Conservation (phyloP, 805 yeast species). For the Yueomyces sp. region DNA sequence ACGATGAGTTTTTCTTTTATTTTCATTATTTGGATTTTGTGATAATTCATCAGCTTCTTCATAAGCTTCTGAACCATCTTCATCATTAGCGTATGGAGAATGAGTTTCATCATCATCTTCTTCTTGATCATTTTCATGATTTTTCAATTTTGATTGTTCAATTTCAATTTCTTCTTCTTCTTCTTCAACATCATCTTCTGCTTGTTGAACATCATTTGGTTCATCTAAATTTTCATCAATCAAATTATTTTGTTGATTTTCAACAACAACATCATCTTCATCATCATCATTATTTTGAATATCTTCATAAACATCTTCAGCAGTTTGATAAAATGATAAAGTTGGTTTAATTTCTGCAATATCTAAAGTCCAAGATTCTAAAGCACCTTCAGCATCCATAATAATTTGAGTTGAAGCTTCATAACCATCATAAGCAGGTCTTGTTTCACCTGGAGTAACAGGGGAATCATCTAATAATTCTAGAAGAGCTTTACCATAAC, state of each 20-base stretch:
- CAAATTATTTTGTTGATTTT: conserved; percentile 10
- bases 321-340: conserved; percentile 67
- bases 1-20: not conserved
- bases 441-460: conserved; percentile 97
- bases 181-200: conserved; percentile 1
- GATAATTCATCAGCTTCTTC: conserved; percentile 1
- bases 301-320: conserved; percentile 47
- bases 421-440: conserved; percentile 96
- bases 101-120: conserved; percentile 6
- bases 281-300: conserved; percentile 31
- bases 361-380: conserved; percentile 94
- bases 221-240: conserved; percentile 4
- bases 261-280: conserved; percentile 27
- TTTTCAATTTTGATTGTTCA: conserved; percentile 22
- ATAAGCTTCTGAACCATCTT: conserved; percentile 1
- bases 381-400: conserved; percentile 90
- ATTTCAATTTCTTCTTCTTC: conserved; percentile 6
- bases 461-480: conserved; percentile 94
- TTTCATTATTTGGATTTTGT: not conserved
- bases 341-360: conserved; percentile 91
- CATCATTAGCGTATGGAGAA: not conserved
- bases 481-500: conserved; percentile 94
- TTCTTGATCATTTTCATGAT: conserved; percentile 9
- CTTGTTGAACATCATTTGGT: conserved; percentile 1
- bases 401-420: conserved; percentile 97